Conservation (phyloP, 1,284 basidiomycete species). For the Papiliotrema laurentii region DNA sequence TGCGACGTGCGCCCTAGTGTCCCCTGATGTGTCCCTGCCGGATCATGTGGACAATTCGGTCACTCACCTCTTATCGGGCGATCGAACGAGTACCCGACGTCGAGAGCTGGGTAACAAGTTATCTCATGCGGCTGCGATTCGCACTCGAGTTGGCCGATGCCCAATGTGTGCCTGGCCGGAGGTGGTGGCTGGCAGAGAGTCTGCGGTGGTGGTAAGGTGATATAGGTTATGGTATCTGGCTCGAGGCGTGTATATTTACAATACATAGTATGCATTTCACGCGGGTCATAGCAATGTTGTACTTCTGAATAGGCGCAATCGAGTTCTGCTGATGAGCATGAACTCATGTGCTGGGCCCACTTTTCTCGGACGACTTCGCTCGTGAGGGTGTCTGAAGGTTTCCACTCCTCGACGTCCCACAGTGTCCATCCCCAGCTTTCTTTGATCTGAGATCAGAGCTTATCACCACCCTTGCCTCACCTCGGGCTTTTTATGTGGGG, state of each 20-base stretch:
- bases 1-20: conserved; percentile 56
- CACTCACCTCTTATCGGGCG: conserved; percentile 53
- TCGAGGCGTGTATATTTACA: no score
- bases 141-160: conserved; percentile 64
- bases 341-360: no score
- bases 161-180: conserved; percentile 58
- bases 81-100: conserved; percentile 57
- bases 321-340: no score
- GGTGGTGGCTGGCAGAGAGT: no score
- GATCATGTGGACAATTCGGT: conserved; percentile 44
- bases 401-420: conserved; percentile 62
- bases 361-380: no score
- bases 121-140: conserved; percentile 62
- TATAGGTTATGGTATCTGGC: no score
- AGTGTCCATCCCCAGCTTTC: conserved; percentile 67
- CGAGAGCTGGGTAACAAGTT: conserved; percentile 39
- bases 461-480: conserved; percentile 38
- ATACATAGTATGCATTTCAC: no score
- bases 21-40: conserved; percentile 38
- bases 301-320: no score
- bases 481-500: conserved; percentile 71
- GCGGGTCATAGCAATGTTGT: no score
- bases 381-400: no score
- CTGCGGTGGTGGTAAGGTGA: no score
- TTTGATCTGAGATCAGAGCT: conserved; percentile 55